phyloP scores from a whole-genome alignment of 2,329 filamentous ascomycete genomes.

The Aspergillus uvarum region DNA sequence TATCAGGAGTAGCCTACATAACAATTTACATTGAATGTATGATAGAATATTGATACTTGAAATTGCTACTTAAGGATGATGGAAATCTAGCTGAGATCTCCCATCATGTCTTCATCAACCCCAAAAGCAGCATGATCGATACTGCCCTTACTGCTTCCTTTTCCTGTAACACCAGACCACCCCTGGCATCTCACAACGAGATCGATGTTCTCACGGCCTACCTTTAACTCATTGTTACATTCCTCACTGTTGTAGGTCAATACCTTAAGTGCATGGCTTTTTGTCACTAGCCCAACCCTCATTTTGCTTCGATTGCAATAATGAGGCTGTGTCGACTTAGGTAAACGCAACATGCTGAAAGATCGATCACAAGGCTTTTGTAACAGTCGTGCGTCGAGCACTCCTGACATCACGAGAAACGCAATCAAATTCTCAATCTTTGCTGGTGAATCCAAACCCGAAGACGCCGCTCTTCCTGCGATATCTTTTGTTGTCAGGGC shows the following conservation, averaged over 20 bases:
- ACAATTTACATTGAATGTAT: no score
- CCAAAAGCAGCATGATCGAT: constrained; percentile 24
- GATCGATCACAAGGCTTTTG: constrained; percentile 38
- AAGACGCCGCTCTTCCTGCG: constrained; percentile 33
- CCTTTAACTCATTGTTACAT: constrained; percentile 55
- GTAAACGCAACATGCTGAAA: constrained; percentile 56
- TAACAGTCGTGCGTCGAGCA: constrained; percentile 53
- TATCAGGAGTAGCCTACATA: no score
- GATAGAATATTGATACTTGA: no score
- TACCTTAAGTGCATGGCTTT: constrained; percentile 51
- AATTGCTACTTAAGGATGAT: no score
- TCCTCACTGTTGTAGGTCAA: constrained; percentile 55
- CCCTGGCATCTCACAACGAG: constrained; percentile 50
- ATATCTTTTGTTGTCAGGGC: constrained; percentile 58
- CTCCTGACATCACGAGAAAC: constrained; percentile 51
- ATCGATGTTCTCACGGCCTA: constrained; percentile 61
- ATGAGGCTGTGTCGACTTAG: constrained; percentile 32
- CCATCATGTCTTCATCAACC: constrained; percentile 45
- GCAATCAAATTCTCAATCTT: constrained; percentile 39
- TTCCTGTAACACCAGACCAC: constrained; percentile 25
- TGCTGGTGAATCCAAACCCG: constrained; percentile 20
- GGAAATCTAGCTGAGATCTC: constrained; percentile 27
- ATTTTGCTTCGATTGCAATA: constrained; percentile 39
- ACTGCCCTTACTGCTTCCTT: constrained; percentile 10
- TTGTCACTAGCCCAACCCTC: constrained; percentile 47